phyloP scores from a whole-genome alignment of 23 red algal species.

The Cyanidioschyzon merolae region DNA sequence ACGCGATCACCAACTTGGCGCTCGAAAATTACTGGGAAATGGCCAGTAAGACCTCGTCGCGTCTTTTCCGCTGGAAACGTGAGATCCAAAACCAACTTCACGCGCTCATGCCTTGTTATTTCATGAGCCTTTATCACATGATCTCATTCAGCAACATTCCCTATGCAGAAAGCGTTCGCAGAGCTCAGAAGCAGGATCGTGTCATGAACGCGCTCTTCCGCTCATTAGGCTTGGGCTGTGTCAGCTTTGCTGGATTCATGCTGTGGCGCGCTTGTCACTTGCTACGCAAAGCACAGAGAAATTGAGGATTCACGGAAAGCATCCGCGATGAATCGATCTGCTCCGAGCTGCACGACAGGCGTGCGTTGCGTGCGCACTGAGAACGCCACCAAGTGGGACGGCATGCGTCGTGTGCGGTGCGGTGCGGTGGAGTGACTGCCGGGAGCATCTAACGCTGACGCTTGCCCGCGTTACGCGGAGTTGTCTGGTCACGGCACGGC shows the following conservation, averaged over 20 bases:
- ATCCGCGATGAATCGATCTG: no score
- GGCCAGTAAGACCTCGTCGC: conserved; percentile 53
- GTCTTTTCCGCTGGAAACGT: conserved; percentile 31
- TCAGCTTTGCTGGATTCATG: not conserved
- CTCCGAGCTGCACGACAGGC: no score
- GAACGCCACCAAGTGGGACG: no score
- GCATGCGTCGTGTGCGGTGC: no score
- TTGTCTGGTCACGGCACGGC: no score
- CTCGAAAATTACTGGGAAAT: conserved; percentile 88
- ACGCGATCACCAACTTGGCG: conserved; percentile 84
- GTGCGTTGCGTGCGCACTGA: no score
- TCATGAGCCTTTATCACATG: conserved; percentile 75
- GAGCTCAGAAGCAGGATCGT: conserved; percentile 35
- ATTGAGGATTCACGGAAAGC: no score
- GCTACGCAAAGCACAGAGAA: not conserved
- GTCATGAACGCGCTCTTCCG: not conserved
- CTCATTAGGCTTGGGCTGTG: not conserved
- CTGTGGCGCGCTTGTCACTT: not conserved
- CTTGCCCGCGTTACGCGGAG: no score
- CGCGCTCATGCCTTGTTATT: conserved; percentile 39
- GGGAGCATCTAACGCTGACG: no score
- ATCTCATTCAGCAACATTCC: conserved; percentile 89
- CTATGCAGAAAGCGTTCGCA: conserved; percentile 40
- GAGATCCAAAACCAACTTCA: conserved; percentile 42
- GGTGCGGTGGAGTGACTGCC: no score